A percentile compares a stretch with the other conserved stretches of the same genome.
Conservation (phyloP, 1,284 basidiomycete species). For the Xerocomus minutiporus region DNA sequence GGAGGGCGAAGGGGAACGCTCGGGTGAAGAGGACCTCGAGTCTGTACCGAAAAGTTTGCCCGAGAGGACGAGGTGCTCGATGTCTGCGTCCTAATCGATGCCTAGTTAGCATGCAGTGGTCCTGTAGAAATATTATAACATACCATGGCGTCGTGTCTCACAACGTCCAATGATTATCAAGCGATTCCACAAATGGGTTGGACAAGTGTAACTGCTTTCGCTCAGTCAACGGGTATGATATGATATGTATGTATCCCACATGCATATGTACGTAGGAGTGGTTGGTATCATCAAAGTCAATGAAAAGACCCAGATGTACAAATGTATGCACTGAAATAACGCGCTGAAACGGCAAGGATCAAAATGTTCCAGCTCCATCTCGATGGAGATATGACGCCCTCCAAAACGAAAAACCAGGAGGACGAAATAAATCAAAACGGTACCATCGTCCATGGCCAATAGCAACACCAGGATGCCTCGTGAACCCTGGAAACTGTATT, state of each 20-base stretch:
- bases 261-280: neutral
- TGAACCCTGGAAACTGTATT: neutral
- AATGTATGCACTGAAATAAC: conserved; percentile 2
- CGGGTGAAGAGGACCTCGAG: conserved; percentile 41
- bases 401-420: conserved; percentile 4
- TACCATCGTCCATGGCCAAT: conserved; percentile 3
- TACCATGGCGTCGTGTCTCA: conserved; percentile 12
- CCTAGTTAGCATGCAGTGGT: neutral
- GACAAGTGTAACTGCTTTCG: neutral
- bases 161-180: conserved; percentile 14
- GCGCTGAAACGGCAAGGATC: conserved; percentile 1
- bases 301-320: neutral
- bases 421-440: conserved; percentile 6
- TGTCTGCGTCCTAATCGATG: conserved; percentile 41
- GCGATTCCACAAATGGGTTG: neutral
- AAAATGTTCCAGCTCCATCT: conserved; percentile 19
- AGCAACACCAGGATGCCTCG: neutral
- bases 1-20: conserved; percentile 46
- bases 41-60: conserved; percentile 65
- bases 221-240: neutral
- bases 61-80: conserved; percentile 75
- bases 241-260: neutral
- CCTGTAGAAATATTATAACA: neutral
- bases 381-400: conserved; percentile 11
- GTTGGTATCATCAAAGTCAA: neutral